Evolutionary conservation across 2,329 filamentous ascomycete species (phyloP), one percentile per base, ranked within the genome.

Genomic region (Pseudovirgaria hyperparasitica): DNA sequence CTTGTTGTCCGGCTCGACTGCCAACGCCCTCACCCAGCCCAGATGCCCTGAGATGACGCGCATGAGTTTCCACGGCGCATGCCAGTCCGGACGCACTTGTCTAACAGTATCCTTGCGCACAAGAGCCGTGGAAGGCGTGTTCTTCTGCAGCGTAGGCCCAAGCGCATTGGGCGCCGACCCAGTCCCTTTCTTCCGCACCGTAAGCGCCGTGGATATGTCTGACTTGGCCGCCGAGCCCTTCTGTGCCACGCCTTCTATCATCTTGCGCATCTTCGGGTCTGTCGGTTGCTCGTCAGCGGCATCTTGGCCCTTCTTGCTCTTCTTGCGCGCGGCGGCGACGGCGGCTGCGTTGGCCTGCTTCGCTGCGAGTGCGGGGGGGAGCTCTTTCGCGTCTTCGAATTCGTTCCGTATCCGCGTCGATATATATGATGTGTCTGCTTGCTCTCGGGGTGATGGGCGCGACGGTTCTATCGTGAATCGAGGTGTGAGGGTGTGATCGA

Each of bases 1-100:
- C 54, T 93, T 73, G 55, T 98, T 98, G 45, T 82, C 82, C 2
- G 92, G 92, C 55, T 98, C 92, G 25, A 96, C 82, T 1, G 87
- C 82, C 43, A 94, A 60, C 40, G 72, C 72, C 34, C 86, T 70
- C 36, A 98, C 90, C 90, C 90, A 98, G 15, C 90, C 90, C 42
- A 98, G 57, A 52, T 96, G 90, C 10, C 92, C 90, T 1, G 85
- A 93, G 39, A 98, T 93, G 35, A 98, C 92, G 34, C 90, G 74
- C 79, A 93, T 92, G 33, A 96, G 66, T 23, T 94, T 96, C 90
- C 92, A 98, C 9, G 92, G 92, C 34, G 86, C 73, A 52, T 98
- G 90, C 90, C 90, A 98, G 32, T 94, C 79, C 1, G 92, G 92
- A 52, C 77, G 84, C 31, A 75, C 65, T 41, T 77, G 74, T 40